Base-by-base conservation (phyloP, 2,329 filamentous ascomycete species). In the Chaetomium sp. region DNA sequence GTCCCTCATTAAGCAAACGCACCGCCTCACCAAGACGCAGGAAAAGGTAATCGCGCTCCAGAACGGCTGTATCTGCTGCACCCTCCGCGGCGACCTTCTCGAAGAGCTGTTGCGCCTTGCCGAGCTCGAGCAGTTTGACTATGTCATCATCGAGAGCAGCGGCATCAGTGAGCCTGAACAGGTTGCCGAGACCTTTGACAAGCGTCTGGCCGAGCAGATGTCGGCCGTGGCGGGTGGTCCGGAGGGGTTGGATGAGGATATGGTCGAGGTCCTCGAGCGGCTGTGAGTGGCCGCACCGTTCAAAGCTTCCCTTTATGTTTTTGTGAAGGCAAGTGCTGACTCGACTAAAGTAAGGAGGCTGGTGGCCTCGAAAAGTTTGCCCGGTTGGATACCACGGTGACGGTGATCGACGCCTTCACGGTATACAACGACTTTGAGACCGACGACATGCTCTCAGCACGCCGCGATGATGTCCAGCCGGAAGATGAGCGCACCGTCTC, bases 41-140 rank as follows among this genome's bases (percentile, higher is more conserved):
- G 86, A 90, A 68, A 88, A 89, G 67, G 80, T 90, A 35, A 85
- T 90, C 19, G 84, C 87, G 10, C 81, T 91, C 62, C 87, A 90
- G 71, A 91, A 90, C 67, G 88, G 89, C 10, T 92, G 90, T 69
- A 92, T 92, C 70, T 92, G 89, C 78, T 92, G 90, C 70, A 92
- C 89, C 0, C 79, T 92, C 0, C 85, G 90, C 3, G 88, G 89
- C 0, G 89, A 92, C 63, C 76, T 92, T 1, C 81, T 92, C 0
- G 85, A 89, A 65, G 89, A 92, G 72, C 82, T 92, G 0, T 88
- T 88, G 0, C 82, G 82, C 0, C 79, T 92, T 1, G 82, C 88
- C 0, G 83, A 87, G 71, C 80, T 86, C 0, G 82, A 85, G 21
- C 78, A 83, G 57, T 88, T 91, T 45, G 87, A 92, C 73, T 91